Conservation (phyloP, 1,284 basidiomycete genomes). For the Austroboletus novae-zelandiae region DNA sequence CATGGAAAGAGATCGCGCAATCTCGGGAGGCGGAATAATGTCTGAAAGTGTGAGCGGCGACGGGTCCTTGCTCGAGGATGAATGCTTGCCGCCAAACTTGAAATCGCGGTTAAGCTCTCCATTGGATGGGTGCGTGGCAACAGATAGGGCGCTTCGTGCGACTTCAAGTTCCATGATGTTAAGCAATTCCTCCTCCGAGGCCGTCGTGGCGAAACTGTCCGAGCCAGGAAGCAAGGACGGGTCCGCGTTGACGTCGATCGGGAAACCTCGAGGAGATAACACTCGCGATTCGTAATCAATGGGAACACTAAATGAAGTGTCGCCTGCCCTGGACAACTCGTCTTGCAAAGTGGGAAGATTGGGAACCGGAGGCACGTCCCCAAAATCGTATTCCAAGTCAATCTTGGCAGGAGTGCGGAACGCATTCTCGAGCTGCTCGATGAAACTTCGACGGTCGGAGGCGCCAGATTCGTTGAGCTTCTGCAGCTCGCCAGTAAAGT, state of each 20-base stretch:
- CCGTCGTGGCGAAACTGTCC: conserved; percentile 15
- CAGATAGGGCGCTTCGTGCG: conserved; percentile 33
- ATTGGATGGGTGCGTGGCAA: conserved; percentile 51
- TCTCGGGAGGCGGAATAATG: conserved; percentile 64
- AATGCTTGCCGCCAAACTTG: conserved; percentile 64
- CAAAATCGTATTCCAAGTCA: conserved; percentile 50
- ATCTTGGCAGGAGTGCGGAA: conserved; percentile 72
- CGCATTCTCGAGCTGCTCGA: conserved; percentile 77
- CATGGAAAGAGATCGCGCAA: conserved; percentile 49
- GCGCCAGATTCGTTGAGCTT: conserved; percentile 68
- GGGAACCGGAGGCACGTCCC: conserved; percentile 44
- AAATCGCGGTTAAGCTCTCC: conserved; percentile 67
- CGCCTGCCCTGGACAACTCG: conserved; percentile 24
- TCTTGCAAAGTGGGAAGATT: conserved; percentile 25
- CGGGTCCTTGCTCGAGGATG: conserved; percentile 15
- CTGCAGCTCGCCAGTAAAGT: conserved; percentile 80
- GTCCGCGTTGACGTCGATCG: conserved; percentile 22
- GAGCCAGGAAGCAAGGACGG: conserved; percentile 20
- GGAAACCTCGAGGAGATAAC: conserved; percentile 15
- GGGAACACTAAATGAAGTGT: conserved; percentile 22
- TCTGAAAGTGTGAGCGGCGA: conserved; percentile 58
- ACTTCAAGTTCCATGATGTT: conserved; percentile 24
- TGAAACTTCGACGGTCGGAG: conserved; percentile 71
- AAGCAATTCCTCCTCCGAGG: conserved; percentile 22
- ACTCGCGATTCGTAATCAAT: conserved; percentile 18